Percentiles rank a stretch among this genome's conserved stretches.
These are phyloP conservation scores for Beauveria pseudobassiana DNA, from an alignment of 2,329 filamentous ascomycete species.

Conservation along the genomic window DNA sequence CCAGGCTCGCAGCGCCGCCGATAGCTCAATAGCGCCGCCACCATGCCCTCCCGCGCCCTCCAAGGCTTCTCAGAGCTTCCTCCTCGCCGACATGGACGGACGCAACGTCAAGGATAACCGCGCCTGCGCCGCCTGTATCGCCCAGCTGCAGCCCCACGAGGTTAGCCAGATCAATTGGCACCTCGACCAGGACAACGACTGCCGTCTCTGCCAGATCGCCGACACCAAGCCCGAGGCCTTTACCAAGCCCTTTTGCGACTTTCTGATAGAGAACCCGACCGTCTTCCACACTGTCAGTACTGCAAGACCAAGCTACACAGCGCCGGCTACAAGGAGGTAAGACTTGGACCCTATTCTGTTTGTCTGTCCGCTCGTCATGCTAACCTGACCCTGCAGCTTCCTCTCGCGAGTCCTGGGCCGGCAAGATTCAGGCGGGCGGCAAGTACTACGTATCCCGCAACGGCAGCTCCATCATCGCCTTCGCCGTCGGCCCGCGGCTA, in stretches of 20 bases:
- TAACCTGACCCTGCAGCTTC: constrained; percentile 42
- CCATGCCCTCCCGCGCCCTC: neutral
- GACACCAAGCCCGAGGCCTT: constrained; percentile 54
- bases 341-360: constrained; percentile 10
- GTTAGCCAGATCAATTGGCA: constrained; percentile 26
- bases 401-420: constrained; percentile 69
- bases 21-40: neutral
- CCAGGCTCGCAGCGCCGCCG: neutral
- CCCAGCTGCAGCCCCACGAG: constrained; percentile 24
- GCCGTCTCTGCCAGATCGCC: constrained; percentile 30
- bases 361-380: neutral
- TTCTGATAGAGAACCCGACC: constrained; percentile 84
- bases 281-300: constrained; percentile 82
- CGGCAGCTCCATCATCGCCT: constrained; percentile 77
- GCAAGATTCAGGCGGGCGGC: constrained; percentile 65
- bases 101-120: constrained; percentile 26
- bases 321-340: constrained; percentile 65
- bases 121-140: constrained; percentile 33
- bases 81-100: constrained; percentile 34
- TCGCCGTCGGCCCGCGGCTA: constrained; percentile 73
- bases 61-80: constrained; percentile 34
- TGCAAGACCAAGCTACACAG: constrained; percentile 66
- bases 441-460: constrained; percentile 89
- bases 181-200: constrained; percentile 19
- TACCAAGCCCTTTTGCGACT: constrained; percentile 77